These are phyloP conservation scores for Vitis hybrid DNA, from an alignment of 177 flowering plant genomes.

Conservation along the genomic window DNA sequence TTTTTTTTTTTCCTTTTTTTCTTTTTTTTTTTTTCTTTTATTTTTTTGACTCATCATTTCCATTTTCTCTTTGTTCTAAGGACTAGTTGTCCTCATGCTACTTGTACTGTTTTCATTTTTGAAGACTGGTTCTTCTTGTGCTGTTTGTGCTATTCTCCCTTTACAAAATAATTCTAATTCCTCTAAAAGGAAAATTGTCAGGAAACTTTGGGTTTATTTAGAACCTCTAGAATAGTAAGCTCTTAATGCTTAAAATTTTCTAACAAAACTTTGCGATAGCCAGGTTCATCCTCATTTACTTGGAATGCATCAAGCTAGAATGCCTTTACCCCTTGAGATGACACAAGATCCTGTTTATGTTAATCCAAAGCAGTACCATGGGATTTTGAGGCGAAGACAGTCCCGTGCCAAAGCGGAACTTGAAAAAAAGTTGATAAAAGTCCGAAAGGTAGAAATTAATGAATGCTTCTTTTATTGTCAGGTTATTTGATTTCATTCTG, in stretches of 20 bases:
- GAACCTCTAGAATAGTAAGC: neutral
- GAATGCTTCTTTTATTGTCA: neutral
- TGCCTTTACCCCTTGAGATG: conserved; percentile 88
- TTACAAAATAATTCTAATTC: too few relatives aligned
- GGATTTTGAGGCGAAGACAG: conserved; percentile 83
- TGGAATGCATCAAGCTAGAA: conserved; percentile 70
- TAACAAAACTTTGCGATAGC: neutral
- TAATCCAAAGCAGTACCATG: conserved; percentile 92
- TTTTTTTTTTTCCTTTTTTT: neutral
- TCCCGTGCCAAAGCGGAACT: conserved; percentile 94
- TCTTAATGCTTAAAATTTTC: neutral
- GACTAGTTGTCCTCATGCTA: neutral
- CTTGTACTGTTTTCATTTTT: neutral
- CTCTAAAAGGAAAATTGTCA: too few relatives aligned
- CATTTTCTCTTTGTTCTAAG: neutral
- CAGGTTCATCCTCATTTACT: conserved; percentile 70
- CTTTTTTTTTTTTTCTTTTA: neutral
- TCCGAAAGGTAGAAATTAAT: conserved; percentile 59
- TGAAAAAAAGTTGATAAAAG: conserved; percentile 72
- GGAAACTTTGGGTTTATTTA: too few relatives aligned
- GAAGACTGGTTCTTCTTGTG: too few relatives aligned
- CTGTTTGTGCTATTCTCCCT: too few relatives aligned
- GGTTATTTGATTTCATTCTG: neutral
- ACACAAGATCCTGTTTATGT: conserved; percentile 92
- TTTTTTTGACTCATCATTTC: neutral